These are phyloP conservation scores for Fennellomyces sp. DNA, from an alignment of 371 early-diverging fungal species.

Conservation along the genomic window DNA sequence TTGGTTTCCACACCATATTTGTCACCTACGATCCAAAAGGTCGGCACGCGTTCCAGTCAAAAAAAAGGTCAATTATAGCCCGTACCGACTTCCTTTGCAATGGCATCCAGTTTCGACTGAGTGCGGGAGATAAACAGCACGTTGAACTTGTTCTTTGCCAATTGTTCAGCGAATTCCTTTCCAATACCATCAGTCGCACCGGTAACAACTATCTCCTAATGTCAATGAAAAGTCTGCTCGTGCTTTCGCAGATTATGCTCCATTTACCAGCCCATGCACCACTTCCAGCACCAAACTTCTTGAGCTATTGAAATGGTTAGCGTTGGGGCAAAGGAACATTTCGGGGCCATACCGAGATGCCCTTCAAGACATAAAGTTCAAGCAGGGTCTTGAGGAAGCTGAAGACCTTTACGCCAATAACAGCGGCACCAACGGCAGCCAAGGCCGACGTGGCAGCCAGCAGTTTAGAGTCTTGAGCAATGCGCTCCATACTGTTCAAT, in stretches of 20 bases:
- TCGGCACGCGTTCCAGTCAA: not conserved
- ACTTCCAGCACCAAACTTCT: constrained; percentile 80
- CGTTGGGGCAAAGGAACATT: not conserved
- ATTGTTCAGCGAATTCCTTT: constrained; percentile 89
- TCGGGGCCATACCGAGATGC: constrained; percentile 52
- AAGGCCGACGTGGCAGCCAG: constrained; percentile 33
- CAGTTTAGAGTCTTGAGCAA: constrained; percentile 11
- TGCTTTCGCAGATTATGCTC: not conserved
- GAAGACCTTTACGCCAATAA: constrained; percentile 47
- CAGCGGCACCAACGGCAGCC: constrained; percentile 54
- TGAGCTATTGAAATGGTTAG: constrained; percentile 51
- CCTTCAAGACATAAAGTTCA: constrained; percentile 61
- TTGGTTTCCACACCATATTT: constrained; percentile 72
- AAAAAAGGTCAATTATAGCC: too few species aligned
- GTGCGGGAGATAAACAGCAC: constrained; percentile 90
- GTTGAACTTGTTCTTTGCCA: constrained; percentile 88
- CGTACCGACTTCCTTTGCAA: constrained; percentile 75
- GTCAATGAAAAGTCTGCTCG: not conserved
- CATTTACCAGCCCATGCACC: constrained; percentile 86
- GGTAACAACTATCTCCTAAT: constrained; percentile 77
- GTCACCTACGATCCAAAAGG: constrained; percentile 15
- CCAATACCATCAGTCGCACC: constrained; percentile 99
- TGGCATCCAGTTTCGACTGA: constrained; percentile 78
- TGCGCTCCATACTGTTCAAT: not conserved
- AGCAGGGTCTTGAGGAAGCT: constrained; percentile 54